Conservation (phyloP, 768 basidiomycete genomes). For the Russula griseocarnosa region DNA sequence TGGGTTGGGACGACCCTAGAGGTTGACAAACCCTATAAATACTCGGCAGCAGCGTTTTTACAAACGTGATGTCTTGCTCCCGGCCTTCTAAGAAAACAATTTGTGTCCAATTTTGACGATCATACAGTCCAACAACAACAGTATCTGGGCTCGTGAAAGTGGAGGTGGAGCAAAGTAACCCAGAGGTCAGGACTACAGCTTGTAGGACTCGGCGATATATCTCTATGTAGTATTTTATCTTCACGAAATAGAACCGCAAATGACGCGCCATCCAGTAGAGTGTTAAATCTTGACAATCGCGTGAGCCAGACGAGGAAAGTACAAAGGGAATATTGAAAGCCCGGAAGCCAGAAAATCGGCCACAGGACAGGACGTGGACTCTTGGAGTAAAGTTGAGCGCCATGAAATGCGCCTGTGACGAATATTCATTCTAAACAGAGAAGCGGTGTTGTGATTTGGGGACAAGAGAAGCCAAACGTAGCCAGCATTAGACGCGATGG, state of each 20-base stretch:
- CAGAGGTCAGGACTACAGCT: constrained; percentile 13
- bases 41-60: neutral
- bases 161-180: constrained; percentile 8
- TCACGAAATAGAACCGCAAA: neutral
- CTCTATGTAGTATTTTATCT: neutral
- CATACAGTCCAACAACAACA: constrained; percentile 13
- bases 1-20: neutral
- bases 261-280: neutral
- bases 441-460: neutral
- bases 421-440: neutral
- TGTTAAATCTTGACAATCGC: neutral
- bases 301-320: neutral
- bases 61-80: too few relatives aligned
- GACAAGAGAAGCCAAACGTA: neutral
- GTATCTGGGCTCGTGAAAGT: constrained; percentile 1
- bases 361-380: neutral
- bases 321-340: neutral
- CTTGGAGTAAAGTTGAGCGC: neutral
- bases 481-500: neutral
- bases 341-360: constrained; percentile 5
- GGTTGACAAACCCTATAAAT: constrained; percentile 9
- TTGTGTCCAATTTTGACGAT: neutral
- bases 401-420: constrained; percentile 11
- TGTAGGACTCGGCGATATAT: constrained; percentile 3
- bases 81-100: neutral